Evolutionary conservation across 148 eudicot species (phyloP).

Genomic region (Selenicereus undatus): DNA sequence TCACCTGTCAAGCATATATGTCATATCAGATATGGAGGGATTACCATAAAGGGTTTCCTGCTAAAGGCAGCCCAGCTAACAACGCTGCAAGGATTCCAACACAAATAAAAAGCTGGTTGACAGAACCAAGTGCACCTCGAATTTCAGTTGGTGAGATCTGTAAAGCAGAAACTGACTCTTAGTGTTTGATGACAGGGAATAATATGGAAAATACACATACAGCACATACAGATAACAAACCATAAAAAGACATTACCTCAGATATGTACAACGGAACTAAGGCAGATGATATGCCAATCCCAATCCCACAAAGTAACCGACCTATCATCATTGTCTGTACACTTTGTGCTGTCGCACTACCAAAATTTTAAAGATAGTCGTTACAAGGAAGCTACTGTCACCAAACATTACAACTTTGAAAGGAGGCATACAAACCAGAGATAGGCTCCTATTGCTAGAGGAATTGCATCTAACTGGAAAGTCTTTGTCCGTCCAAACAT

Average conservation of each 20-base stretch:
- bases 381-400: conserved; percentile 13
- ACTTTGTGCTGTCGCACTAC: conserved; percentile 73
- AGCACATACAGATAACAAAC: not conserved
- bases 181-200: not conserved
- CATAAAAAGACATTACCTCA: conserved; percentile 47
- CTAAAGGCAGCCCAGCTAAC: conserved; percentile 91
- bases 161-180: conserved; percentile 23
- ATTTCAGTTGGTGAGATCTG: conserved; percentile 99
- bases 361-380: conserved; percentile 22
- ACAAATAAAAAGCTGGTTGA: conserved; percentile 94
- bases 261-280: conserved; percentile 95
- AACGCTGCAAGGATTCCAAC: conserved; percentile 92
- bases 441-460: conserved; percentile 86
- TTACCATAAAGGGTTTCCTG: conserved; percentile 88
- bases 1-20: not conserved
- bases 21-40: not conserved
- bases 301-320: conserved; percentile 87
- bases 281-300: conserved; percentile 97
- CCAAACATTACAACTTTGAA: conserved; percentile 5
- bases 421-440: conserved; percentile 56
- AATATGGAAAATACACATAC: not conserved
- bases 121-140: conserved; percentile 94
- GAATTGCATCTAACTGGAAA: conserved; percentile 83
- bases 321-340: conserved; percentile 85
- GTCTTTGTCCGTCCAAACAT: conserved; percentile 89